phyloP scores from a whole-genome alignment of 1,284 basidiomycete genomes.

The Testicularia cyperi region DNA sequence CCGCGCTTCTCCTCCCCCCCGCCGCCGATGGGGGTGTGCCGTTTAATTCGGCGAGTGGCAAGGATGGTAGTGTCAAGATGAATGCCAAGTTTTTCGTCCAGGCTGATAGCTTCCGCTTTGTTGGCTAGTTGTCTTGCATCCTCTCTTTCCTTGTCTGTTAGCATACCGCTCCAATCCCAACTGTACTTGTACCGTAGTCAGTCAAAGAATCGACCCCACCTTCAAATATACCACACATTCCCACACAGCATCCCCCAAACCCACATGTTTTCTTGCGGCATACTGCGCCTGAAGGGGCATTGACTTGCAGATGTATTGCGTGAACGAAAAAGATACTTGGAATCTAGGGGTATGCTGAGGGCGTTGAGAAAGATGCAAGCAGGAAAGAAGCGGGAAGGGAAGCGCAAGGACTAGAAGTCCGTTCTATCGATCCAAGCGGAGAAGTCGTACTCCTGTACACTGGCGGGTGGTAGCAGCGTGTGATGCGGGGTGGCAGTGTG shows the following conservation, averaged over 20 bases:
- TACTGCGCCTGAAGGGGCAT: too few species aligned
- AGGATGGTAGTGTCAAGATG: constrained; percentile 22
- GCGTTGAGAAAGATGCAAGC: neutral
- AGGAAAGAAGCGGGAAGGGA: neutral
- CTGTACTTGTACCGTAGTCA: too few species aligned
- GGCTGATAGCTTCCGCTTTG: constrained; percentile 53
- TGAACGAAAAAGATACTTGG: neutral
- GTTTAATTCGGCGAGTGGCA: constrained; percentile 10
- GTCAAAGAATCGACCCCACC: too few species aligned
- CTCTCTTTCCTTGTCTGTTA: constrained; percentile 2
- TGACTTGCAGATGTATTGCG: too few species aligned
- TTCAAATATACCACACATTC: too few species aligned
- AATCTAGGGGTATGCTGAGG: too few species aligned
- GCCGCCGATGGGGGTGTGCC: constrained; percentile 23
- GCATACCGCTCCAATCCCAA: too few species aligned
- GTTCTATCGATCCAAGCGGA: constrained; percentile 5
- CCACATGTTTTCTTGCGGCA: too few species aligned
- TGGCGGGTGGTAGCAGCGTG: too few species aligned
- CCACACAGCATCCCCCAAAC: too few species aligned
- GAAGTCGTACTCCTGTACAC: constrained; percentile 19
- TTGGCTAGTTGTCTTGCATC: constrained; percentile 23
- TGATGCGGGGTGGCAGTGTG: too few species aligned
- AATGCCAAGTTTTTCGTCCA: constrained; percentile 47
- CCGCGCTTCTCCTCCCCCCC: neutral
- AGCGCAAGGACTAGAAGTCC: constrained; percentile 11